phyloP scores from a whole-genome alignment of 257 asterid genomes.

The Primulina tabacum region DNA sequence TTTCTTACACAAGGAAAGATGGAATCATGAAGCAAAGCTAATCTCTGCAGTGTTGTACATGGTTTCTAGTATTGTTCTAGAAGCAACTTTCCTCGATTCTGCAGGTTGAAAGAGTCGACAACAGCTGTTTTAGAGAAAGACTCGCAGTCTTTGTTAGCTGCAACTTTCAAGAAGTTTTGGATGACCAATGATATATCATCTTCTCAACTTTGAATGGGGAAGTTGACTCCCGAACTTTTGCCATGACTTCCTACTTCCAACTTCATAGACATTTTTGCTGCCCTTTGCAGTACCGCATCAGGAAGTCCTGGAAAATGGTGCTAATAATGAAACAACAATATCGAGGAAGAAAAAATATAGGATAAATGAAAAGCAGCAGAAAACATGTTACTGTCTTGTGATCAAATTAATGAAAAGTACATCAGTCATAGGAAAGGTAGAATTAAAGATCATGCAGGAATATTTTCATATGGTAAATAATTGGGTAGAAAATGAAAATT shows the following conservation, averaged over 20 bases:
- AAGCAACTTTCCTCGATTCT: slow-evolving; percentile 49
- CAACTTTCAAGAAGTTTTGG: slow-evolving; percentile 37
- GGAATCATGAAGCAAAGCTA: background rate
- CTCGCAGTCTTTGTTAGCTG: slow-evolving; percentile 19
- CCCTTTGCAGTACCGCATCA: slow-evolving; percentile 63
- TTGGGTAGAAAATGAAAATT: background rate
- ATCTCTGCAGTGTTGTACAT: slow-evolving; percentile 10
- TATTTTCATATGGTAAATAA: background rate
- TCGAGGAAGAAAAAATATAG: background rate
- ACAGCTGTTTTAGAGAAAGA: slow-evolving; percentile 20
- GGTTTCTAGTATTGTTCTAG: slow-evolving; percentile 37
- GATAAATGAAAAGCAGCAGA: background rate
- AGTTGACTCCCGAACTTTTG: slow-evolving; percentile 25
- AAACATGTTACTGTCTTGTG: background rate
- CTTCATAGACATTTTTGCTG: slow-evolving; percentile 69
- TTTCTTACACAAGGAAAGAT: background rate
- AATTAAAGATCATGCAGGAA: background rate
- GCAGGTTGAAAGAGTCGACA: slow-evolving; percentile 43
- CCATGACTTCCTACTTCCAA: slow-evolving; percentile 61
- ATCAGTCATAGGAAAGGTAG: background rate
- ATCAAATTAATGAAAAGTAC: background rate
- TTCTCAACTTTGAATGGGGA: slow-evolving; percentile 35
- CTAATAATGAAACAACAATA: background rate
- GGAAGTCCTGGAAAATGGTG: slow-evolving; percentile 70
- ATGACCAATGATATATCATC: slow-evolving; percentile 37